Evolutionary conservation across 305 asterid species (phyloP).

Genomic region (Rubia tinctorum): DNA sequence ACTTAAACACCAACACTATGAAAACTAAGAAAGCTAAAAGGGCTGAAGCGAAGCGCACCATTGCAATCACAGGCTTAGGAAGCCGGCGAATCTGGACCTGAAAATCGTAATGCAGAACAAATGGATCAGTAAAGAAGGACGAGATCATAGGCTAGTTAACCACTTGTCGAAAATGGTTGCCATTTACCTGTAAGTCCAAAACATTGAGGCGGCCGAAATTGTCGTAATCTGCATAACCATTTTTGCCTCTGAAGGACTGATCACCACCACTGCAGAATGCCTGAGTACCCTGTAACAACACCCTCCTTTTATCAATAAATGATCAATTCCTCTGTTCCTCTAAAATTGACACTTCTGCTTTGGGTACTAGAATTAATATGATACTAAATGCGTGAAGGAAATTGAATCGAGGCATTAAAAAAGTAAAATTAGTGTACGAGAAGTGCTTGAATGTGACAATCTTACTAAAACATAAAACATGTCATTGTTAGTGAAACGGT

Average conservation of each 20-base stretch:
- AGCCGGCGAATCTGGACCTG: conserved; percentile 90
- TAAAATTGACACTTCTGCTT: too few relatives aligned
- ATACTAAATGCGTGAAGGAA: neutral
- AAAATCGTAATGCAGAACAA: neutral
- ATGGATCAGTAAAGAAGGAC: neutral
- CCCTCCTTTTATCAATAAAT: neutral
- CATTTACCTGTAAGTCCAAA: conserved; percentile 67
- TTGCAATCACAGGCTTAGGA: conserved; percentile 89
- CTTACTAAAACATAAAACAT: neutral
- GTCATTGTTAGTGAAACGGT: too few relatives aligned
- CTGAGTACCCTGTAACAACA: conserved; percentile 49
- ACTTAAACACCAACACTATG: neutral
- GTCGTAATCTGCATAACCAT: conserved; percentile 76
- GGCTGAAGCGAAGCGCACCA: conserved; percentile 36
- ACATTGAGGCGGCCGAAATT: conserved; percentile 84
- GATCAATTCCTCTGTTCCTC: neutral
- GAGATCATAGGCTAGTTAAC: neutral
- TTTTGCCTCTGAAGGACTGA: conserved; percentile 78
- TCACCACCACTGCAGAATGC: conserved; percentile 96
- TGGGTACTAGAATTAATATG: too few relatives aligned
- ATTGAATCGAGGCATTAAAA: too few relatives aligned
- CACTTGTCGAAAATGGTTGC: neutral
- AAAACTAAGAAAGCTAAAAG: neutral
- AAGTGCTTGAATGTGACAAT: neutral
- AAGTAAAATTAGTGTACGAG: too few relatives aligned